Conservation (phyloP, 805 yeast species). For the Candida sithepensis region DNA sequence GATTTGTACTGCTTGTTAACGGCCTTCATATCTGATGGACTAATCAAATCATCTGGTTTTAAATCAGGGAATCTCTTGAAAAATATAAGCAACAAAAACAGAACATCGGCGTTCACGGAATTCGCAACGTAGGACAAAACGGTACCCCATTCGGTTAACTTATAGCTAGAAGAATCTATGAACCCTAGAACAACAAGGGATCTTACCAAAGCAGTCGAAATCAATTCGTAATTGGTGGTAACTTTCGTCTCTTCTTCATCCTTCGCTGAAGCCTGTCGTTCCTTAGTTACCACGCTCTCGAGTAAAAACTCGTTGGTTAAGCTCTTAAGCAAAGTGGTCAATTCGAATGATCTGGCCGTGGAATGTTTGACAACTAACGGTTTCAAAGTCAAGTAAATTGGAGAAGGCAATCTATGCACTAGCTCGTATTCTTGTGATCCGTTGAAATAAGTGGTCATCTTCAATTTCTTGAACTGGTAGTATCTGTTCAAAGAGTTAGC, state of each 20-base stretch:
- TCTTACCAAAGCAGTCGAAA: constrained; percentile 55
- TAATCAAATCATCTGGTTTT: constrained; percentile 39
- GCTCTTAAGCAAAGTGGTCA: constrained; percentile 28
- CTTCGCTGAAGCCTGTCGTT: constrained; percentile 2
- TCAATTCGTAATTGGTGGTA: constrained; percentile 45
- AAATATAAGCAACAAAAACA: constrained; percentile 47
- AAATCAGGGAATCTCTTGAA: constrained; percentile 34
- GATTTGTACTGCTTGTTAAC: constrained; percentile 36
- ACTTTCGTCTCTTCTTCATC: constrained; percentile 32
- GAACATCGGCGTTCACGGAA: constrained; percentile 32
- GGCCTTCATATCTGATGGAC: constrained; percentile 31
- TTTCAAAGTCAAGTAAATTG: constrained; percentile 41
- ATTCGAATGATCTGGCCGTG: constrained; percentile 31
- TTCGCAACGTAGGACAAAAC: constrained; percentile 38
- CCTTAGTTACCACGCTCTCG: constrained; percentile 16
- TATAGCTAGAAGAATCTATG: constrained; percentile 37
- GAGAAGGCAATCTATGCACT: constrained; percentile 51
- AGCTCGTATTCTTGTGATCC: constrained; percentile 33
- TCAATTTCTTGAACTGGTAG: constrained; percentile 70
- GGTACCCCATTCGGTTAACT: constrained; percentile 50
- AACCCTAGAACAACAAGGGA: constrained; percentile 49
- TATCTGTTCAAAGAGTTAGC: constrained; percentile 77
- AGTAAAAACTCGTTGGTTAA: constrained; percentile 31
- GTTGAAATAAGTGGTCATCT: constrained; percentile 37
- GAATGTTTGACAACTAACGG: constrained; percentile 30